These are phyloP conservation scores for Hypholoma sublateritium DNA, from an alignment of 768 basidiomycete genomes.

Conservation along the genomic window DNA sequence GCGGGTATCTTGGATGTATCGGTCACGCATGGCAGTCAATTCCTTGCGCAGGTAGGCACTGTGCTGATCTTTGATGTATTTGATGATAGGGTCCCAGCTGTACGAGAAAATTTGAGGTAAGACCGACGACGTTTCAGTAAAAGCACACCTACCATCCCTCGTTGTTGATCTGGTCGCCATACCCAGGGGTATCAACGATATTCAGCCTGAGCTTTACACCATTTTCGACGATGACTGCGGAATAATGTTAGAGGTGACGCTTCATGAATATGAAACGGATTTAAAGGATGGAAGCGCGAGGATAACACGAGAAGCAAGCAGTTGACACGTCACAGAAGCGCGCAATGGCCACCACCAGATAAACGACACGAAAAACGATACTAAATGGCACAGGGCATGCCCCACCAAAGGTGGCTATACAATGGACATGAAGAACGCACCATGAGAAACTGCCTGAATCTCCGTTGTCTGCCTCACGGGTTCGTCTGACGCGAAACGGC, in stretches of 20 bases:
- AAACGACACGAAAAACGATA: neutral
- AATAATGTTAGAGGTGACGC: constrained; percentile 1
- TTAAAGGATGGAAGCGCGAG: constrained; percentile 2
- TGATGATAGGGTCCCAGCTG: constrained; percentile 98
- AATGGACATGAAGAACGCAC: constrained; percentile 43
- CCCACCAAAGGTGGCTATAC: neutral
- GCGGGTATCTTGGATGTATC: constrained; percentile 96
- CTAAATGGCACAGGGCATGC: neutral
- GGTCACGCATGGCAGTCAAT: constrained; percentile 97
- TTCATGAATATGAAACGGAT: neutral
- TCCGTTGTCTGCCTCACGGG: constrained; percentile 95
- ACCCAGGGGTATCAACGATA: constrained; percentile 98
- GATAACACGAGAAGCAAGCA: constrained; percentile 5
- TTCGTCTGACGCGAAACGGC: constrained; percentile 83
- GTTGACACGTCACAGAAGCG: constrained; percentile 12
- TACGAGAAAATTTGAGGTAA: neutral
- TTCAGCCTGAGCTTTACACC: constrained; percentile 93
- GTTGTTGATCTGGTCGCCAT: constrained; percentile 98
- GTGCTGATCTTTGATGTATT: constrained; percentile 99
- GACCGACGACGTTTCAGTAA: constrained; percentile 8
- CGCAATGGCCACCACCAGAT: neutral
- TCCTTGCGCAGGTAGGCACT: constrained; percentile 98
- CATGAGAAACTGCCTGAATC: constrained; percentile 92
- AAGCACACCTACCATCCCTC: constrained; percentile 79
- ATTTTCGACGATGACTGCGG: constrained; percentile 90